Base-by-base conservation (phyloP, 106 monocot species). In the Amphibolis antarctica region DNA sequence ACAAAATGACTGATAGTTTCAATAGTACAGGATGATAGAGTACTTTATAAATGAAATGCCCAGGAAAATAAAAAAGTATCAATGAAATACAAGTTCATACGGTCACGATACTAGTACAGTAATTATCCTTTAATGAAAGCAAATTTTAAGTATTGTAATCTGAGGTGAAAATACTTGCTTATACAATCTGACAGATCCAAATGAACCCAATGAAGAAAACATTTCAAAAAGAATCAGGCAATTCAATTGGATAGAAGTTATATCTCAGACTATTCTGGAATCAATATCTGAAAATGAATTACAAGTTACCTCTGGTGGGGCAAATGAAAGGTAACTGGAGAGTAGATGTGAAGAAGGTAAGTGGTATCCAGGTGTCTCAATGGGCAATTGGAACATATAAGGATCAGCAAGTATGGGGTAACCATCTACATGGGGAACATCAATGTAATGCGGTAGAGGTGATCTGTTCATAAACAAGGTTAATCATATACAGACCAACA, bases 321-420 rank as follows among this genome's bases (percentile, higher is more conserved):
- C 78, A 84, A 89, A 94, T 25, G 89, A 94, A 53, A 89, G 89
- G 73, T 94, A 94, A 73, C 86, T 89, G 22, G 67, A 46, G 31
- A 75, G 23, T 56, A 28, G 66, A 28, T 46, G 21, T 46, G 46
- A 51, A 71, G 74, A 62, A 17, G 88, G 70, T 19, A n/a, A 60
- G 57, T 74, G 68, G 23, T 42, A 46, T 67, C 86, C 94, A 66
- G 89, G 81, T 48, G 89, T 86, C 70, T 79, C 80, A 63, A 86
- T 69, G 60, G 86, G 75, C 60, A 80, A 44, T 18, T 72, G 66
- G 28, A 94, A 82, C 55, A 71, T 79, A 64, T 59, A 72, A 63
- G 94, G 89, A 59, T 89, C 77, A 28, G 78, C 66, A 19, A 94
- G 27, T 12, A 70, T 59, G 46, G 94, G 94, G 63, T 94, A 89